A percentile compares a stretch with the other conserved stretches of the same genome.
These are phyloP conservation scores for Fraxinus pennsylvanica DNA, from an alignment of 257 asterid genomes.

Conservation along the genomic window DNA sequence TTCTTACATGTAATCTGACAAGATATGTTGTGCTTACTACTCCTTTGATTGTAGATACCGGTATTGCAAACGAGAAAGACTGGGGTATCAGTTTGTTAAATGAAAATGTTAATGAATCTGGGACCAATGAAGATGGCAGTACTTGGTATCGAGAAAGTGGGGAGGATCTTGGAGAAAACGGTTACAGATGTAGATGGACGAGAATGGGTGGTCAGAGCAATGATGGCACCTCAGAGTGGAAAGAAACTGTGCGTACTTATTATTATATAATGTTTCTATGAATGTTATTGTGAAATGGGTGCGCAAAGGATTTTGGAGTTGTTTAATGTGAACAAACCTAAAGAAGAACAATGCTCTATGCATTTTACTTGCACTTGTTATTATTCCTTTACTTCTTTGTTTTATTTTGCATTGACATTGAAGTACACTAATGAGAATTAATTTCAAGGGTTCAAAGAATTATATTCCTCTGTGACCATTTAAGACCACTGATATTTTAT, in stretches of 20 bases:
- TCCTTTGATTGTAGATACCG: constrained; percentile 63
- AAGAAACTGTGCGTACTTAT: constrained; percentile 72
- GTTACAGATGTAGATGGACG: constrained; percentile 92
- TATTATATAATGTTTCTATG: constrained; percentile 16
- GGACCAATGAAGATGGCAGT: constrained; percentile 86
- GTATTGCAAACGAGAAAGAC: constrained; percentile 95
- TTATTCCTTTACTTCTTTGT: background rate
- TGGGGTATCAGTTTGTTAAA: constrained; percentile 86
- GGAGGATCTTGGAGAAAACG: constrained; percentile 93
- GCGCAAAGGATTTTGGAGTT: constrained; percentile 1
- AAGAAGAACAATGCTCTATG: background rate
- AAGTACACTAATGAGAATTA: background rate
- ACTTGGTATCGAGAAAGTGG: constrained; percentile 91
- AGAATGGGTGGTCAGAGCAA: constrained; percentile 89
- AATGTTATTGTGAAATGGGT: constrained; percentile 3
- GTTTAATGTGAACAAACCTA: constrained; percentile 1
- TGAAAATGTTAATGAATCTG: constrained; percentile 73
- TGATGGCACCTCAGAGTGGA: constrained; percentile 86
- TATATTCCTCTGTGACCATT: background rate
- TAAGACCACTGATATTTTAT: background rate
- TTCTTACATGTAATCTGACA: constrained; percentile 8
- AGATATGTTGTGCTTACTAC: background rate
- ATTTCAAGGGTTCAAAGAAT: background rate
- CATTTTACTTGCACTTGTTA: constrained; percentile 7
- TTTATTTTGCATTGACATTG: background rate